Percentiles rank a stretch among this genome's conserved stretches.
phyloP scores from a whole-genome alignment of 164 flowering plant species.

The Magnolia officinalis region DNA sequence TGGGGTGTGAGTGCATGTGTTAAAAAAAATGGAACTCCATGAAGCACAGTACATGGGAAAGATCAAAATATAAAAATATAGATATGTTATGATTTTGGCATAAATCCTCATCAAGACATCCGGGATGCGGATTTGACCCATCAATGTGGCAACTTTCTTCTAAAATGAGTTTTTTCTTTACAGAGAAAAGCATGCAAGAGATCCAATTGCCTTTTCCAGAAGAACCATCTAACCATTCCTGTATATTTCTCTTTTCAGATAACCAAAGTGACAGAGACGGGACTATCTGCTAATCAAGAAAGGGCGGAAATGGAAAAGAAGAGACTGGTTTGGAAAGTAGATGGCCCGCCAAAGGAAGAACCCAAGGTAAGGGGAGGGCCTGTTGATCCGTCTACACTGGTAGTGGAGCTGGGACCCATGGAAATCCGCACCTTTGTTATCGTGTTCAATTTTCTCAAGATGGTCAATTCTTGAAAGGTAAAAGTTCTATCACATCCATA shows the following conservation, averaged over 20 bases:
- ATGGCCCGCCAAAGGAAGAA: conserved; percentile 34
- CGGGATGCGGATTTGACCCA: background rate
- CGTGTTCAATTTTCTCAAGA: conserved; percentile 20
- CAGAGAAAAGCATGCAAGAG: background rate
- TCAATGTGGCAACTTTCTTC: background rate
- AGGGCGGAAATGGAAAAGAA: conserved; percentile 77
- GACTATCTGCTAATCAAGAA: conserved; percentile 82
- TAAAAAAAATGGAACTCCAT: too few species aligned
- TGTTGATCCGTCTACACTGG: conserved; percentile 56
- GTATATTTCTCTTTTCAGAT: conserved; percentile 44
- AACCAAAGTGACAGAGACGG: conserved; percentile 60
- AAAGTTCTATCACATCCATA: background rate
- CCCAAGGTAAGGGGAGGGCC: conserved; percentile 51
- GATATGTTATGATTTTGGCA: background rate
- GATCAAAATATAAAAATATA: background rate
- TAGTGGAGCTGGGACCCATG: conserved; percentile 82
- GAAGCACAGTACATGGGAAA: too few species aligned
- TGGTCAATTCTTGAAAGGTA: background rate
- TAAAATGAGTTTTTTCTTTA: too few species aligned
- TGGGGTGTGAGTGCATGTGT: too few species aligned
- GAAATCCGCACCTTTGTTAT: conserved; percentile 82
- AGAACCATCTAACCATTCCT: background rate
- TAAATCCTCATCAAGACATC: background rate
- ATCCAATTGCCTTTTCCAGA: background rate
- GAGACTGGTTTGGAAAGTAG: conserved; percentile 71